Percentiles rank a stretch among this genome's conserved stretches.
phyloP scores from a whole-genome alignment of 257 asterid species.

The Salvia splendens region DNA sequence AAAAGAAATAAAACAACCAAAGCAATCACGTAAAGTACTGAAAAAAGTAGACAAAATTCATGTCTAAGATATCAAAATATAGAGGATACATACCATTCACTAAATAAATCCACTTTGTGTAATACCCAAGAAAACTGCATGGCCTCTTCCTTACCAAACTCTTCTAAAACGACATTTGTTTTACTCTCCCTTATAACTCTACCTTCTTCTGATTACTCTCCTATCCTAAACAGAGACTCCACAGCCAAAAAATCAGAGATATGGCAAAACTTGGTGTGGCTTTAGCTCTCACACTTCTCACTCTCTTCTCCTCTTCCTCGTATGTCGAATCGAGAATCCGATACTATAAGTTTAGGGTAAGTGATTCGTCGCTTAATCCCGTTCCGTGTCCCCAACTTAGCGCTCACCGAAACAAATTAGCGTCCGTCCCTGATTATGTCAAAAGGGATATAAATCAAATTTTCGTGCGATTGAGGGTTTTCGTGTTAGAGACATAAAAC shows the following conservation, averaged over 20 bases:
- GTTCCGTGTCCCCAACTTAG: no score
- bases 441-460: no score
- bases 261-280: slow-evolving; percentile 29
- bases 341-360: slow-evolving; percentile 63
- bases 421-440: no score
- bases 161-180: slow-evolving; percentile 46
- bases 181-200: slow-evolving; percentile 34
- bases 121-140: slow-evolving; percentile 58
- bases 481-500: no score
- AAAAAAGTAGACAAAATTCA: slow-evolving; percentile 5
- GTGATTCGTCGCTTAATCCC: slow-evolving; percentile 10
- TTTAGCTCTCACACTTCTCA: slow-evolving; percentile 36
- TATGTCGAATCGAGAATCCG: slow-evolving; percentile 49
- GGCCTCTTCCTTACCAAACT: slow-evolving; percentile 52
- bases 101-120: slow-evolving; percentile 42
- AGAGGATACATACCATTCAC: slow-evolving; percentile 43
- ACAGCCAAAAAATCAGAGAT: background rate
- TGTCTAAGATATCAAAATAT: slow-evolving; percentile 21
- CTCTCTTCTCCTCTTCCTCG: slow-evolving; percentile 20
- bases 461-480: no score
- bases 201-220: background rate
- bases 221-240: background rate
- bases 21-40: slow-evolving; percentile 23
- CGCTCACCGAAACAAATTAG: no score
- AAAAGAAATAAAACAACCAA: background rate